A percentile compares a stretch with the other conserved stretches of the same genome.
Conservation (phyloP, 169 alveolate genomes). For the Cryptosporidium andersoni region DNA sequence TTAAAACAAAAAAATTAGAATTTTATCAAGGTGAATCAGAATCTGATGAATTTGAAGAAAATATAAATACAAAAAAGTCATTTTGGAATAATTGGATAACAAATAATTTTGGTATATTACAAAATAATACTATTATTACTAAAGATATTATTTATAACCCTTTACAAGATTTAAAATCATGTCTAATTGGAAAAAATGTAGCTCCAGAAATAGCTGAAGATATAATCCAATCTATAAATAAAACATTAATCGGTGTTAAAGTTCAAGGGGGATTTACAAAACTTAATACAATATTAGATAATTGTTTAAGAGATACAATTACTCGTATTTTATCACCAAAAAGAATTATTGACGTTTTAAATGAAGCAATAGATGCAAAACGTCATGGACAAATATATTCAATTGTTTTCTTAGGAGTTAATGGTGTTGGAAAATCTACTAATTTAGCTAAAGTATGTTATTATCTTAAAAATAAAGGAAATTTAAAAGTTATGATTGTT, state of each 20-base stretch:
- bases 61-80: constrained; percentile 73
- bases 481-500: constrained; percentile 92
- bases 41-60: constrained; percentile 74
- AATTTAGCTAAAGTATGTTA: constrained; percentile 97
- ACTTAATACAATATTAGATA: constrained; percentile 84
- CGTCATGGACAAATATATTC: constrained; percentile 90
- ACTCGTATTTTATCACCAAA: constrained; percentile 89
- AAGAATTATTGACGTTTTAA: constrained; percentile 86
- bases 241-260: constrained; percentile 83
- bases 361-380: constrained; percentile 90
- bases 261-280: constrained; percentile 84
- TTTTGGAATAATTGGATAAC: constrained; percentile 85
- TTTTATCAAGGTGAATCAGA: constrained; percentile 68
- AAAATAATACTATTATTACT: constrained; percentile 85
- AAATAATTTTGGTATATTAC: constrained; percentile 79
- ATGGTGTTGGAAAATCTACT: constrained; percentile 99
- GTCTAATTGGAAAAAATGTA: constrained; percentile 89
- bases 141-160: constrained; percentile 87
- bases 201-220: constrained; percentile 89
- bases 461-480: constrained; percentile 92
- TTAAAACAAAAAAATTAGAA: constrained; percentile 73
- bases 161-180: constrained; percentile 81
- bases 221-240: constrained; percentile 84
- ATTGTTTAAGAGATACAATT: constrained; percentile 84
- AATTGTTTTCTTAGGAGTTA: constrained; percentile 95